These are phyloP conservation scores for Cylindrodendrum hubeiense DNA, from an alignment of 2,329 filamentous ascomycete species.

Conservation along the genomic window DNA sequence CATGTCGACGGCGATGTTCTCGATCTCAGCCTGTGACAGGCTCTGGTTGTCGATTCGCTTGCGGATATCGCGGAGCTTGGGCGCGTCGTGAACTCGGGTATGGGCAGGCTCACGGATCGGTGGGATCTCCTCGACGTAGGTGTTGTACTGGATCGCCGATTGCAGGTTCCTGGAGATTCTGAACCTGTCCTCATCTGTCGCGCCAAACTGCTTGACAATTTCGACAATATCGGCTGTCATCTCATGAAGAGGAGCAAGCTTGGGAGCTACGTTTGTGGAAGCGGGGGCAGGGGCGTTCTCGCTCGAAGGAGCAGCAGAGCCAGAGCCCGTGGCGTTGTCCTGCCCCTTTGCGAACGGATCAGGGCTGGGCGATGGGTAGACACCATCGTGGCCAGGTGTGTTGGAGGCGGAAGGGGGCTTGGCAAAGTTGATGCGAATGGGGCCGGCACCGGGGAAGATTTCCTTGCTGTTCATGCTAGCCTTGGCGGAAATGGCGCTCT, in stretches of 20 bases:
- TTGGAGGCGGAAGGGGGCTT: slow-evolving; percentile 93
- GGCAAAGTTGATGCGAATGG: slow-evolving; percentile 95
- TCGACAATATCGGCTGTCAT: slow-evolving; percentile 85
- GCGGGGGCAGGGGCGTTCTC: slow-evolving; percentile 51
- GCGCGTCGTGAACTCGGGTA: slow-evolving; percentile 90
- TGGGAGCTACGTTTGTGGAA: slow-evolving; percentile 63
- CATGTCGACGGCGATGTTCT: slow-evolving; percentile 93
- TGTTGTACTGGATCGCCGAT: slow-evolving; percentile 79
- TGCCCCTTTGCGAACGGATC: slow-evolving; percentile 79
- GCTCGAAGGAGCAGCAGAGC: slow-evolving; percentile 47
- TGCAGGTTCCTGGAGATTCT: slow-evolving; percentile 82
- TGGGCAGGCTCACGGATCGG: slow-evolving; percentile 89
- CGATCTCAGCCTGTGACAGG: slow-evolving; percentile 87
- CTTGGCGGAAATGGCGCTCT: slow-evolving; percentile 92
- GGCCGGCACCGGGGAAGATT: slow-evolving; percentile 96
- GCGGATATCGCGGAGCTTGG: slow-evolving; percentile 92
- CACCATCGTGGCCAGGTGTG: slow-evolving; percentile 88
- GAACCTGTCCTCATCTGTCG: slow-evolving; percentile 80
- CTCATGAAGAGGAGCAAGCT: slow-evolving; percentile 79
- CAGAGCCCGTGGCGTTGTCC: slow-evolving; percentile 53
- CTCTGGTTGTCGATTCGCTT: slow-evolving; percentile 98
- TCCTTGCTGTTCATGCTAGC: slow-evolving; percentile 93
- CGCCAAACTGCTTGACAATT: slow-evolving; percentile 91
- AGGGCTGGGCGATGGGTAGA: slow-evolving; percentile 91
- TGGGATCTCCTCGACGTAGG: slow-evolving; percentile 87